phyloP scores from a whole-genome alignment of 371 early-diverging fungal species.

The Furculomyces boomerangus region DNA sequence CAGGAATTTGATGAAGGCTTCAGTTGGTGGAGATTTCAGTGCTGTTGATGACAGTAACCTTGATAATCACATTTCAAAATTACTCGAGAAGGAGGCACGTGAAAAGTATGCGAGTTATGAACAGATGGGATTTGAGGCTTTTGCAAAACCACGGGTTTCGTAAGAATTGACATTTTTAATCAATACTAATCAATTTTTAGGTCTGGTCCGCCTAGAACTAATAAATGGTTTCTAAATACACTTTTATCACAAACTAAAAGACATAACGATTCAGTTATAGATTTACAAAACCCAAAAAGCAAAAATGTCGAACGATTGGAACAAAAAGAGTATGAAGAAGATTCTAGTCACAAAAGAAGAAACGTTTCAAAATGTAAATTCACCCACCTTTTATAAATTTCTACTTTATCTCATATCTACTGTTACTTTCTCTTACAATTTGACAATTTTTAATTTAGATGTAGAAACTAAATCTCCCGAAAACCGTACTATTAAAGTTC shows the following conservation, averaged over 20 bases:
- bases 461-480: no score
- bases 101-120: not conserved
- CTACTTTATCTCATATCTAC: no score
- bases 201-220: not conserved
- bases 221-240: not conserved
- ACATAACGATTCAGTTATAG: not conserved
- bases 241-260: not conserved
- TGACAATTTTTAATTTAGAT: no score
- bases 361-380: no score
- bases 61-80: not conserved
- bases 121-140: not conserved
- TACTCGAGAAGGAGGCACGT: not conserved
- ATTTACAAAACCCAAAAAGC: not conserved
- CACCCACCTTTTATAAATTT: no score
- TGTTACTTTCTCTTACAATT: no score
- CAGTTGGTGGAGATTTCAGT: not conserved
- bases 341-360: not conserved
- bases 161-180: no score
- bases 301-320: not conserved
- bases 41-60: not conserved
- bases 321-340: not conserved
- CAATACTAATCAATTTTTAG: not conserved
- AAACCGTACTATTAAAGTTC: no score
- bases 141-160: no score
- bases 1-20: not conserved